phyloP scores from a whole-genome alignment of 805 yeast species.

The Wickerhamiella sergipiensis region DNA sequence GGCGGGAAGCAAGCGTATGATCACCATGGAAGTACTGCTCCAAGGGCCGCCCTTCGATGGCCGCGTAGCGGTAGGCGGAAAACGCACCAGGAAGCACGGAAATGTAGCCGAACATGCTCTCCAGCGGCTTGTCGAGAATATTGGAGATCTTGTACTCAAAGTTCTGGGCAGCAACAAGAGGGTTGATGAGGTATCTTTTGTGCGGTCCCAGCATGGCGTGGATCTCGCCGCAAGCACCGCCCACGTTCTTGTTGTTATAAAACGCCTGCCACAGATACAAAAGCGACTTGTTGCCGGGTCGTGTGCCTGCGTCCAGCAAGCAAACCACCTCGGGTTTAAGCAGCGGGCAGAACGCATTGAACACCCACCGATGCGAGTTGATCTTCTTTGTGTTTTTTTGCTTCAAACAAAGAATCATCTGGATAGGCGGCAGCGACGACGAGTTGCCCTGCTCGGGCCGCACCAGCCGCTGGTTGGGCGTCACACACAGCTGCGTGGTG shows the following conservation, averaged over 20 bases:
- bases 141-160: slow-evolving; percentile 57
- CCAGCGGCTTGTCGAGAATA: slow-evolving; percentile 53
- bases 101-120: slow-evolving; percentile 50
- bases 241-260: slow-evolving; percentile 42
- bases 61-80: slow-evolving; percentile 48
- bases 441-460: slow-evolving; percentile 41
- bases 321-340: slow-evolving; percentile 45
- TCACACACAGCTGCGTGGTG: slow-evolving; percentile 38
- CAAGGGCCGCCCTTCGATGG: slow-evolving; percentile 49
- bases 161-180: slow-evolving; percentile 51
- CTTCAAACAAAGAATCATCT: slow-evolving; percentile 45
- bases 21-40: slow-evolving; percentile 60
- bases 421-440: slow-evolving; percentile 42
- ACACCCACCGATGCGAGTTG: slow-evolving; percentile 58
- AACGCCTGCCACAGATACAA: slow-evolving; percentile 52
- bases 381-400: slow-evolving; percentile 52
- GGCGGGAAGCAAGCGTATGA: slow-evolving; percentile 32
- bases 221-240: slow-evolving; percentile 64
- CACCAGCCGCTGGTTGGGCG: slow-evolving; percentile 33
- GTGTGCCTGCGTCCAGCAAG: slow-evolving; percentile 51
- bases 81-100: slow-evolving; percentile 58
- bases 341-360: slow-evolving; percentile 47
- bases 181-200: slow-evolving; percentile 32
- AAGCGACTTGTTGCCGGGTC: slow-evolving; percentile 43
- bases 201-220: slow-evolving; percentile 43